phyloP scores from a whole-genome alignment of 2,329 filamentous ascomycete species.

The Pseudogymnoascus sp. region DNA sequence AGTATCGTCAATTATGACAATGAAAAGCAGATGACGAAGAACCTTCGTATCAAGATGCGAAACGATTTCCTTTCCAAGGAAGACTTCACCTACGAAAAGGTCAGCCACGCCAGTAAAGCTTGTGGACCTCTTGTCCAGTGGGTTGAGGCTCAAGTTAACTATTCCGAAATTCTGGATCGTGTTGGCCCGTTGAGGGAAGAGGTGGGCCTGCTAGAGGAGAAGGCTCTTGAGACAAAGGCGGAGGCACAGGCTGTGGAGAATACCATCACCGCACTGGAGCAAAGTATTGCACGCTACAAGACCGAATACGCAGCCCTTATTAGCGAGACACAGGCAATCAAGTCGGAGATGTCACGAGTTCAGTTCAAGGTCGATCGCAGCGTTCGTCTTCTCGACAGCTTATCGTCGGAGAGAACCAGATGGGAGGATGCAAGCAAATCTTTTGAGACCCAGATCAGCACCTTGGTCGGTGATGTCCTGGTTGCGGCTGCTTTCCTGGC shows the following conservation, averaged over 20 bases:
- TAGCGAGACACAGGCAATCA: constrained; percentile 95
- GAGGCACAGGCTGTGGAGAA: constrained; percentile 87
- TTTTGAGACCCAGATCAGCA: constrained; percentile 96
- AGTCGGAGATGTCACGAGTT: constrained; percentile 89
- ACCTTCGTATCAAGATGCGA: constrained; percentile 77
- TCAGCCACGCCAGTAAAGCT: constrained; percentile 92
- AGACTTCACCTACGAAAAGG: constrained; percentile 92
- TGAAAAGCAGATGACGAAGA: constrained; percentile 83
- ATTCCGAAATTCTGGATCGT: constrained; percentile 92
- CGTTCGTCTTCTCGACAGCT: constrained; percentile 83
- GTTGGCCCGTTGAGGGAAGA: constrained; percentile 89
- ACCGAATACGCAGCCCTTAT: constrained; percentile 91
- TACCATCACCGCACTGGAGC: constrained; percentile 74
- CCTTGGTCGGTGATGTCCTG: constrained; percentile 88
- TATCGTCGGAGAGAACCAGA: constrained; percentile 84
- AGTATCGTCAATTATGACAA: constrained; percentile 98
- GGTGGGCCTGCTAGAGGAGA: constrained; percentile 76
- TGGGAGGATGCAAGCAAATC: constrained; percentile 98
- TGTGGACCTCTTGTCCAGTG: constrained; percentile 95
- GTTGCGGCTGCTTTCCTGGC: constrained; percentile 96
- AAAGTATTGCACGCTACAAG: constrained; percentile 92
- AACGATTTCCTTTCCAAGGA: constrained; percentile 86
- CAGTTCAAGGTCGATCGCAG: constrained; percentile 98
- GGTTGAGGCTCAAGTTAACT: constrained; percentile 93
- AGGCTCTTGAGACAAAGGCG: constrained; percentile 85